These are phyloP conservation scores for Mitragyna speciosa DNA, from an alignment of 257 asterid genomes.

Conservation along the genomic window DNA sequence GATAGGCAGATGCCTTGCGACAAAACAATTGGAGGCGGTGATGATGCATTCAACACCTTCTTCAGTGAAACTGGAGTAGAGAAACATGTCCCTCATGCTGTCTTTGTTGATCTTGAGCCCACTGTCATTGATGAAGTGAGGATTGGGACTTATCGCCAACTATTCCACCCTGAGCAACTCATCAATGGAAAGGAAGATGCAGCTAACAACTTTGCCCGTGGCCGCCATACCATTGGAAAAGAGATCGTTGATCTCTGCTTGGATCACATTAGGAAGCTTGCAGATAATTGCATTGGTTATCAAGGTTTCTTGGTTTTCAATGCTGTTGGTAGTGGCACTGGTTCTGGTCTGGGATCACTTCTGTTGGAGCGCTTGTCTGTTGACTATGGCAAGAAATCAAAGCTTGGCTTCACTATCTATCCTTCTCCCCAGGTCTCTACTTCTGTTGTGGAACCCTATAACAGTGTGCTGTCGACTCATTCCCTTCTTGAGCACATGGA, in stretches of 20 bases:
- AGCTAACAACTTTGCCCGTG: slow-evolving; percentile 37
- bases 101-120: slow-evolving; percentile 34
- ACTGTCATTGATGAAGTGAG: slow-evolving; percentile 34
- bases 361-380: slow-evolving; percentile 31
- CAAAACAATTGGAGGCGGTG: slow-evolving; percentile 29
- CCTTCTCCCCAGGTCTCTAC: slow-evolving; percentile 36
- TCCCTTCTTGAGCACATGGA: slow-evolving; percentile 36
- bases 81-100: slow-evolving; percentile 34
- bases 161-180: slow-evolving; percentile 31
- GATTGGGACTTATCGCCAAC: slow-evolving; percentile 29
- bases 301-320: slow-evolving; percentile 30
- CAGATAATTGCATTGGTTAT: slow-evolving; percentile 29
- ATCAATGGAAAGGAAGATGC: slow-evolving; percentile 35
- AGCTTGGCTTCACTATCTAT: slow-evolving; percentile 32
- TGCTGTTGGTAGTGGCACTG: slow-evolving; percentile 35
- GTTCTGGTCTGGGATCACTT: slow-evolving; percentile 35
- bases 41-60: slow-evolving; percentile 37
- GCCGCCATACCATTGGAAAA: slow-evolving; percentile 31
- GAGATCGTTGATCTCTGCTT: slow-evolving; percentile 36
- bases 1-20: slow-evolving; percentile 36
- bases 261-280: slow-evolving; percentile 31
- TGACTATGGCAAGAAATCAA: slow-evolving; percentile 34
- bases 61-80: slow-evolving; percentile 34
- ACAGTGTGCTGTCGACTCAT: slow-evolving; percentile 33
- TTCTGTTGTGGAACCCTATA: slow-evolving; percentile 32